Base-by-base conservation (phyloP, 148 eudicot species). In the Persicaria maculosa region DNA sequence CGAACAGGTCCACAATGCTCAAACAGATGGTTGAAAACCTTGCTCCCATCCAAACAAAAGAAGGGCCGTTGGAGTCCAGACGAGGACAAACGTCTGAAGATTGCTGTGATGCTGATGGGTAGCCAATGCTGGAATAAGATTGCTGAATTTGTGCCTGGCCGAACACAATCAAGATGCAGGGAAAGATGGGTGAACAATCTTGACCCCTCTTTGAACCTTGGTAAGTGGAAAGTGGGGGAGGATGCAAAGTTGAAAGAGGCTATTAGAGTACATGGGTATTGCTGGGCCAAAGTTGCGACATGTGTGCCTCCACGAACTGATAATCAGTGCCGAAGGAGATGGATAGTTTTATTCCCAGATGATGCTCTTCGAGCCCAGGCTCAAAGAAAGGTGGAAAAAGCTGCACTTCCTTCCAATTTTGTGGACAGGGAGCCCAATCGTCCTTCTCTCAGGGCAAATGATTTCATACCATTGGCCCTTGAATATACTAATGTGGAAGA, bases 1-100 rank as follows among this genome's bases (percentile, higher is more conserved):
- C 80, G 98, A 69, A 86, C 96, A 55, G 98, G 91, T 79, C 81
- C 97, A 72, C 98, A 94, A 64, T 94, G 98, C 84, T 89, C 97
- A 74, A 91, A 94, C 77, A 91, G 98, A 85, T 94, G 98, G 98
- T 71, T 74, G 50, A 91, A 94, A 81, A 75, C 96, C 36, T 83
- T 94, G 84, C 86, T 85, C 78, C 98, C 98, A 40, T 80, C 88
- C 4, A 88, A 92, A 83, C 77, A 94, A 84, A 87, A 75, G 81
- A 85, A 83, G 98, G 98, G 97, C 72, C 89, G 40, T 72, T 93
- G 97, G 98, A 77, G 78, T 71, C 40, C 52, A 25, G 85, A 85
- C 67, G 97, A 93, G 79, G 98, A 93, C 71, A 93, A 88, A 79
- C 90, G 88, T 71, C 72, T 93, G 73, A 93, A 76, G 84, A 88